Evolutionary conservation across 2,329 filamentous ascomycete genomes (phyloP).

Genomic region (Fusarium nisikadoi): DNA sequence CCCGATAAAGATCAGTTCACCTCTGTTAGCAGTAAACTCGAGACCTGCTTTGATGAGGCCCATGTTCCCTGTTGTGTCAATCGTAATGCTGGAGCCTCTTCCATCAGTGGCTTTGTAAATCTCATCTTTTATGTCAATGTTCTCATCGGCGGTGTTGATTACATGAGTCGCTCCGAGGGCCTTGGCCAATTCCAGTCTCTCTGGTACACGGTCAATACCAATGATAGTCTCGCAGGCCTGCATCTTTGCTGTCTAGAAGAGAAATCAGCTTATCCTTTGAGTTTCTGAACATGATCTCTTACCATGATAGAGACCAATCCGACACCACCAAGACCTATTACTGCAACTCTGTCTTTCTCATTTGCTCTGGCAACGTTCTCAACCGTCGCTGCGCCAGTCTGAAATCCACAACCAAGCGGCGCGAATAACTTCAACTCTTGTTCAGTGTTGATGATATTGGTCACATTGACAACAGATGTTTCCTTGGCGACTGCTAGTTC

Average conservation of each 20-base stretch:
- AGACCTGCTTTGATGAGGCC: not conserved
- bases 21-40: not conserved
- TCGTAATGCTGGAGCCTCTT: not conserved
- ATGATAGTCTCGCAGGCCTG: not conserved
- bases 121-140: not conserved
- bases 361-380: not conserved
- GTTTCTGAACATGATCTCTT: fast-evolving
- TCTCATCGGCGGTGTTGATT: not conserved
- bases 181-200: not conserved
- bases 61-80: conserved; percentile 1
- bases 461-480: not conserved
- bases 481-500: not conserved
- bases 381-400: not conserved
- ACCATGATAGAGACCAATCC: conserved; percentile 5
- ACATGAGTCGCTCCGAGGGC: not conserved
- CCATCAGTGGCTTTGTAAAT: not conserved
- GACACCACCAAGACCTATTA: not conserved
- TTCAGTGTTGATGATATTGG: not conserved
- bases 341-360: not conserved
- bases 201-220: not conserved
- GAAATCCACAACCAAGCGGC: not conserved
- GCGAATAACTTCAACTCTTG: not conserved
- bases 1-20: not conserved
- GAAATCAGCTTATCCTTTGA: not conserved
- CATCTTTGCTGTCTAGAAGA: not conserved